phyloP scores from a whole-genome alignment of 2,329 filamentous ascomycete species.

The Chaetomiaceae sp. region DNA sequence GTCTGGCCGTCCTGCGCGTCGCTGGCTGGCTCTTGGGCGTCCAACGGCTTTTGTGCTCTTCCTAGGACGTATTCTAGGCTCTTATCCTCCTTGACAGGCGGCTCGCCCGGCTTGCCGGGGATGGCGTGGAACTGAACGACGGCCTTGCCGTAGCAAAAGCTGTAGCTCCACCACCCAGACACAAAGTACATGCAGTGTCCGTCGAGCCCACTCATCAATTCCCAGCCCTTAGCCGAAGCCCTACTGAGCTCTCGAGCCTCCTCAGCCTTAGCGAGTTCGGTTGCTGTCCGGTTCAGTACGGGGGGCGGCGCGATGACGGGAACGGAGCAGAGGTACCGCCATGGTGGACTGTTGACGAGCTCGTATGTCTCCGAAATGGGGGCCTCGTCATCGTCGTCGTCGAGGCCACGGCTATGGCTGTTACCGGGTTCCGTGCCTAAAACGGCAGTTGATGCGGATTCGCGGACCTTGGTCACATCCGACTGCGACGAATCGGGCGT shows the following conservation, averaged over 20 bases:
- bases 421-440: constrained; percentile 14
- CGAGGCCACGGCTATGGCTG: constrained; percentile 26
- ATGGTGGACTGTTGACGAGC: constrained; percentile 64
- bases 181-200: constrained; percentile 76
- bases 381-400: constrained; percentile 33
- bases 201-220: constrained; percentile 72
- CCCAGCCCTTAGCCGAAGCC: constrained; percentile 73
- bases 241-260: constrained; percentile 75
- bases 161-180: constrained; percentile 93
- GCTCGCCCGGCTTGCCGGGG: constrained; percentile 60
- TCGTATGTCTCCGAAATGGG: constrained; percentile 57
- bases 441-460: constrained; percentile 32
- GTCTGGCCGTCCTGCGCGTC: constrained; percentile 19
- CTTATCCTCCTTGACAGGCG: constrained; percentile 71
- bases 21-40: constrained; percentile 22
- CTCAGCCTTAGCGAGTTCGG: constrained; percentile 64
- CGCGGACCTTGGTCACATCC: constrained; percentile 36
- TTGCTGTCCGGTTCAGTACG: constrained; percentile 61
- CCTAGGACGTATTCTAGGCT: constrained; percentile 77
- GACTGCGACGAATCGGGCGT: constrained; percentile 40
- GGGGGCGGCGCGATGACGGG: constrained; percentile 60
- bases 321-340: constrained; percentile 79
- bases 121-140: constrained; percentile 89
- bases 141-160: constrained; percentile 84
- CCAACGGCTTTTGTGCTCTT: constrained; percentile 39